Base-by-base conservation (phyloP, 257 asterid genomes). In the Solanum pinnatisectum region DNA sequence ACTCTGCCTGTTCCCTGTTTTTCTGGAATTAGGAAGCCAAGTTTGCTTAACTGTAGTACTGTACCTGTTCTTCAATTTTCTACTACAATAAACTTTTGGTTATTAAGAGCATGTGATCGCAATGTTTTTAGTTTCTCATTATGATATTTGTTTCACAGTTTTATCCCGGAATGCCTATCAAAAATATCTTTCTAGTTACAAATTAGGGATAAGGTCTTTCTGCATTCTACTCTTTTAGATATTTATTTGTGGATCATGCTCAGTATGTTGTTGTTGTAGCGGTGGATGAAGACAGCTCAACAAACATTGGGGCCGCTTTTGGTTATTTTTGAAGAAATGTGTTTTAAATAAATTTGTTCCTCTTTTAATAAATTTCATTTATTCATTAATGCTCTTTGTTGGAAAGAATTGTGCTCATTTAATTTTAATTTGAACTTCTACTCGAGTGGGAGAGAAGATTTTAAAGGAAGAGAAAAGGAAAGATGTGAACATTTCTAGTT, bases 1-100 rank as follows among this genome's bases (percentile, higher is more conserved):
- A 46, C 86, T 84, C 85, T 89, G 90, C 81, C 92, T 86, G 20
- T 70, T 88, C 68, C 85, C 72, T 89, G 85, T 89, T 83, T 88
- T 88, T 67, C 42, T 89, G 89, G 73, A 90, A 87, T 89, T 86
- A 86, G 84, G 86, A 88, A 87, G 52, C 52, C 44, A 87, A 36
- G 44, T 88, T 18, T 40, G 63, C 72, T 15, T 27, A 79, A 44
- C 36, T 79, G 79, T 60, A 35, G 65, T 44, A 77, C 63, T 72
- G 74, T 73, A 77, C 42, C 25, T 89, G 40, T 84, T 32, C 27
- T 78, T 88, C 68, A 84, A 33, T 59, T 78, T 6, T 6, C 65
- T 56, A 63, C 30, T 76, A 12, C 71, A 52, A 52, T 81, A 83
- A 20, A 39, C 8, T 44, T 65, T 15, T 9, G 12, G 44, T 20